A percentile compares a stretch with the other conserved stretches of the same genome.
Evolutionary conservation across 176 grass and related monocot species (phyloP).

Genomic region (Aegilops tauschii): DNA sequence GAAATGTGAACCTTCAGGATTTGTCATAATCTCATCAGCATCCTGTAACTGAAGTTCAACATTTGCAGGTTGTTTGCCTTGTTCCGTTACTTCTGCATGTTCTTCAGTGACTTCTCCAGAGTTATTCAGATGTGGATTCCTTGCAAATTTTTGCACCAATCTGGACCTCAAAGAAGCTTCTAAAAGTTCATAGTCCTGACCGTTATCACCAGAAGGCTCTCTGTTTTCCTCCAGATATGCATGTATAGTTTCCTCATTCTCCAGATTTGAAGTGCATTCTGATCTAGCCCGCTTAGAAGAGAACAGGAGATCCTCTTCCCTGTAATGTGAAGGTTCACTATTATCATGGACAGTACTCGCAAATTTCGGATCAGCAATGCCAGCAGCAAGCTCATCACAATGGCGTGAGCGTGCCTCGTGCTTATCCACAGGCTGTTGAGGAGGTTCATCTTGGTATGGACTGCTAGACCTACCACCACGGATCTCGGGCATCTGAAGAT

Average conservation of each 20-base stretch:
- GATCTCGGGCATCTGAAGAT: constrained; percentile 46
- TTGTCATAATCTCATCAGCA: constrained; percentile 31
- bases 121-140: constrained; percentile 48
- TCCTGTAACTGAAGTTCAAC: constrained; percentile 39
- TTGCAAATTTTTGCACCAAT: constrained; percentile 69
- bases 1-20: constrained; percentile 46
- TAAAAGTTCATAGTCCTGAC: constrained; percentile 74
- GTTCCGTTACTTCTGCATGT: constrained; percentile 31
- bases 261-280: constrained; percentile 33
- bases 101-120: constrained; percentile 41
- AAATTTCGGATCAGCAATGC: constrained; percentile 45
- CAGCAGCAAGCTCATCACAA: constrained; percentile 42
- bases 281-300: constrained; percentile 35
- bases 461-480: constrained; percentile 44
- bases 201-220: constrained; percentile 40
- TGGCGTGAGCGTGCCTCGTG: constrained; percentile 45
- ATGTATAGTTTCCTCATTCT: constrained; percentile 49
- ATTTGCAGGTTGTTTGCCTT: constrained; percentile 32
- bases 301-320: constrained; percentile 45
- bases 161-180: constrained; percentile 93
- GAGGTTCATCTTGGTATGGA: constrained; percentile 35
- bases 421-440: constrained; percentile 46
- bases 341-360: constrained; percentile 38
- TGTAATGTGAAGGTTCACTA: constrained; percentile 45
- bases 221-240: constrained; percentile 40